phyloP scores from a whole-genome alignment of 805 yeast genomes.

The Candida quercuum region DNA sequence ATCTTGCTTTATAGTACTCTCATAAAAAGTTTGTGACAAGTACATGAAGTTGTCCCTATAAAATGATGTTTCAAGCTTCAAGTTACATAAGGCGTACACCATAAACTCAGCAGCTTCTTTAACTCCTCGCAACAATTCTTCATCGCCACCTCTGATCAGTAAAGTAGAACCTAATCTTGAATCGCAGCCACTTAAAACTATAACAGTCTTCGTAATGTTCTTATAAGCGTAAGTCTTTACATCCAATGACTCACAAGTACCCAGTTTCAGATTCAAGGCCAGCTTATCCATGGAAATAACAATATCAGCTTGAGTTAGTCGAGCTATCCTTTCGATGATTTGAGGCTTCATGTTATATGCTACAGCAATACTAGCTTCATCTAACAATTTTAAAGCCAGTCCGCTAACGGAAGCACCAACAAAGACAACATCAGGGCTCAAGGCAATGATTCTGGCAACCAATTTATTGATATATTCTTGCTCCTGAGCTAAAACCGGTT shows the following conservation, averaged over 20 bases:
- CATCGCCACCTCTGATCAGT: constrained; percentile 75
- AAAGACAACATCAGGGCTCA: constrained; percentile 74
- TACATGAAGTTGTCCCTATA: constrained; percentile 66
- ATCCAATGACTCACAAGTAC: constrained; percentile 68
- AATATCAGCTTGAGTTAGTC: constrained; percentile 79
- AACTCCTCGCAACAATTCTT: constrained; percentile 53
- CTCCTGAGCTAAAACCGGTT: constrained; percentile 84
- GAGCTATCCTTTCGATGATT: constrained; percentile 71
- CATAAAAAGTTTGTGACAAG: constrained; percentile 34
- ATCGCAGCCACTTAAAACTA: constrained; percentile 77
- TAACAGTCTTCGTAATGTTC: constrained; percentile 58
- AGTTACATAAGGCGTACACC: constrained; percentile 71
- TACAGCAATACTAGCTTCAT: constrained; percentile 74
- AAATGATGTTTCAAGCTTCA: constrained; percentile 72
- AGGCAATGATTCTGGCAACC: constrained; percentile 68
- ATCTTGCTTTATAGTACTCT: constrained; percentile 15
- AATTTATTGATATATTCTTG: constrained; percentile 76
- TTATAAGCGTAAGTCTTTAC: constrained; percentile 60
- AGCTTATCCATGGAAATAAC: constrained; percentile 82
- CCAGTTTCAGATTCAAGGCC: constrained; percentile 66
- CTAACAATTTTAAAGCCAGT: constrained; percentile 64
- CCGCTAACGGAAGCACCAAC: constrained; percentile 82
- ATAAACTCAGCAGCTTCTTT: constrained; percentile 79
- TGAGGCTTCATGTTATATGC: constrained; percentile 76
- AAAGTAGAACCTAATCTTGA: constrained; percentile 75